A percentile compares a stretch with the other conserved stretches of the same genome.
Evolutionary conservation across 805 yeast genomes (phyloP).

Genomic region (Candida yuanshanica): DNA sequence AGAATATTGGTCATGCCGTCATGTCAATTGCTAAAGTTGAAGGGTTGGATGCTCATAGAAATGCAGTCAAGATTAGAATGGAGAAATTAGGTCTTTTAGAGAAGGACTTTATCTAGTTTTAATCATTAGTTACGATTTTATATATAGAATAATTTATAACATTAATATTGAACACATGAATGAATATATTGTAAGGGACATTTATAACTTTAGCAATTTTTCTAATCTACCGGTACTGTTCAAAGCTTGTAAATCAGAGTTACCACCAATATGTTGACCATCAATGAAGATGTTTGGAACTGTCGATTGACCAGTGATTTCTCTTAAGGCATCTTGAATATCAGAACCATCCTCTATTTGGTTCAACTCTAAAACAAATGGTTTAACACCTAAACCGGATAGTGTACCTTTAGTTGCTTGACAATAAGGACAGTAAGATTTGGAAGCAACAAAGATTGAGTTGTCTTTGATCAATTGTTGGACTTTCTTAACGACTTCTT

Average conservation of each 20-base stretch:
- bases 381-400: slow-evolving; percentile 37
- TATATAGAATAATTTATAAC: not conserved
- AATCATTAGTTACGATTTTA: too few species aligned
- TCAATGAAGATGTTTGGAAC: slow-evolving; percentile 90
- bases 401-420: slow-evolving; percentile 38
- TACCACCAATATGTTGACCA: slow-evolving; percentile 94
- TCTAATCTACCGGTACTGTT: slow-evolving; percentile 57
- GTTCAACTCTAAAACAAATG: slow-evolving; percentile 39
- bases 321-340: slow-evolving; percentile 70
- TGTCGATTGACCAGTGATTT: slow-evolving; percentile 84
- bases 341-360: slow-evolving; percentile 69
- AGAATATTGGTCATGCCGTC: slow-evolving; percentile 90
- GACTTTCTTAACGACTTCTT: slow-evolving; percentile 51
- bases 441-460: slow-evolving; percentile 76
- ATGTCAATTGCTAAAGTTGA: slow-evolving; percentile 94
- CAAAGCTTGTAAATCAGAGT: slow-evolving; percentile 78
- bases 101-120: slow-evolving; percentile 24
- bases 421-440: slow-evolving; percentile 69
- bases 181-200: not conserved
- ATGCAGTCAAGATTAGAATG: slow-evolving; percentile 94
- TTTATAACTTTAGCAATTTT: slow-evolving; percentile 25
- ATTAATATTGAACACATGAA: not conserved
- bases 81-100: slow-evolving; percentile 61
- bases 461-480: slow-evolving; percentile 57
- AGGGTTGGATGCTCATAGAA: slow-evolving; percentile 95